Evolutionary conservation across 2,329 filamentous ascomycete genomes (phyloP).

Genomic region (Chaetothyriales sp.): DNA sequence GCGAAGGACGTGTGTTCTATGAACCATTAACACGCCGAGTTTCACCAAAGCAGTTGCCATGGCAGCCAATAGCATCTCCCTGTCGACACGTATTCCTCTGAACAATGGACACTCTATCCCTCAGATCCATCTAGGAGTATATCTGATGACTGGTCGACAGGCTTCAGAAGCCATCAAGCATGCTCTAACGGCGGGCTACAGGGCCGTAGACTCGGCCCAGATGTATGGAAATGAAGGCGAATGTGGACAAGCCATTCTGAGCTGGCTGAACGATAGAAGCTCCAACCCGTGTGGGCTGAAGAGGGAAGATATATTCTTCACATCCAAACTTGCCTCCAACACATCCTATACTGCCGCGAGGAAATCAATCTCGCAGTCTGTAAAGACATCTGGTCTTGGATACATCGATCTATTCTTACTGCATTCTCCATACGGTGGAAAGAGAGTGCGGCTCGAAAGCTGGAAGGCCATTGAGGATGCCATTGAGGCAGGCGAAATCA

Average conservation of each 20-base stretch:
- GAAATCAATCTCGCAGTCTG: conserved; percentile 49
- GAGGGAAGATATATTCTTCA: conserved; percentile 64
- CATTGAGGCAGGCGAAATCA: conserved; percentile 52
- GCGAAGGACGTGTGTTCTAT: too few relatives aligned
- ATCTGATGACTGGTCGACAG: conserved; percentile 53
- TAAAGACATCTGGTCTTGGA: conserved; percentile 52
- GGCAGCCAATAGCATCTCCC: conserved; percentile 14
- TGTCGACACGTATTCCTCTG: conserved; percentile 32
- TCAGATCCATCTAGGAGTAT: conserved; percentile 60
- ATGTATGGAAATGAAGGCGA: conserved; percentile 61
- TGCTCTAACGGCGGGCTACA: conserved; percentile 35
- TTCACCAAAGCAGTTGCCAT: not conserved
- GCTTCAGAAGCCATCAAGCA: conserved; percentile 44
- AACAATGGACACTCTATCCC: conserved; percentile 55
- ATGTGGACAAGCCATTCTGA: conserved; percentile 50
- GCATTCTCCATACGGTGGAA: conserved; percentile 66
- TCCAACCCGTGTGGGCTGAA: conserved; percentile 39
- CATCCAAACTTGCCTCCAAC: conserved; percentile 61
- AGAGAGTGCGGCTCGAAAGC: conserved; percentile 51
- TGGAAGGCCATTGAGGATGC: conserved; percentile 70
- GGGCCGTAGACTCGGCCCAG: conserved; percentile 44
- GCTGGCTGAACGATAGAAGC: conserved; percentile 36
- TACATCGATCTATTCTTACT: conserved; percentile 71
- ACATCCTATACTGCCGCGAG: conserved; percentile 54
- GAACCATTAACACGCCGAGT: too few relatives aligned